Evolutionary conservation across 2,329 filamentous ascomycete genomes (phyloP).

Genomic region (Periconia digitata): DNA sequence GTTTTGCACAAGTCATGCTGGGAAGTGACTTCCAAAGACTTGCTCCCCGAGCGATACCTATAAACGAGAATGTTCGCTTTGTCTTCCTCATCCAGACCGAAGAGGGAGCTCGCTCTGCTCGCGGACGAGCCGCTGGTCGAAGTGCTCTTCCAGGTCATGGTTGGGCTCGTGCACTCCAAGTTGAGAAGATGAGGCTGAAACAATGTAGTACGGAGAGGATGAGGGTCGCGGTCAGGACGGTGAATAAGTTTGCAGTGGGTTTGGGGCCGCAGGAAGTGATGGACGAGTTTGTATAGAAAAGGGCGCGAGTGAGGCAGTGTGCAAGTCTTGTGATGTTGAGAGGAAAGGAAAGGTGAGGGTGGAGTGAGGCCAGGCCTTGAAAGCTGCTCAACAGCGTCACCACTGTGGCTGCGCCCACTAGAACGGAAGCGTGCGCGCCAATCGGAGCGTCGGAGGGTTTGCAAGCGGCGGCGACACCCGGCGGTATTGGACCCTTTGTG

Average conservation of each 20-base stretch:
- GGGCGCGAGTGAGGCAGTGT: slow-evolving; percentile 12
- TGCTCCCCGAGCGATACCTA: slow-evolving; percentile 45
- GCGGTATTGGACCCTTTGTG: too few species aligned
- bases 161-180: slow-evolving; percentile 20
- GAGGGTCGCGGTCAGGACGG: slow-evolving; percentile 13
- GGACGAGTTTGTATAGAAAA: slow-evolving; percentile 32
- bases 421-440: neutral
- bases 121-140: slow-evolving; percentile 43
- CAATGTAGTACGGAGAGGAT: slow-evolving; percentile 21
- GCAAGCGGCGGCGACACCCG: too few species aligned
- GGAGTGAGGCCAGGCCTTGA: slow-evolving; percentile 18
- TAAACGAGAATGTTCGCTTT: slow-evolving; percentile 49
- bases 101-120: slow-evolving; percentile 45
- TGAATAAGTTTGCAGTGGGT: slow-evolving; percentile 18
- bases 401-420: neutral
- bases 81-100: slow-evolving; percentile 48
- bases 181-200: slow-evolving; percentile 30
- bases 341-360: slow-evolving; percentile 11
- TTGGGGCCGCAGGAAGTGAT: slow-evolving; percentile 20
- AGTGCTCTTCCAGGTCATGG: slow-evolving; percentile 47
- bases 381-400: slow-evolving; percentile 19
- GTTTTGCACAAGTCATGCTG: slow-evolving; percentile 48
- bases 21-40: slow-evolving; percentile 43
- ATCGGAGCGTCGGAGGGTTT: neutral
- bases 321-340: slow-evolving; percentile 30